Conservation (phyloP, 441 rosid species). For the Hura crepitans region DNA sequence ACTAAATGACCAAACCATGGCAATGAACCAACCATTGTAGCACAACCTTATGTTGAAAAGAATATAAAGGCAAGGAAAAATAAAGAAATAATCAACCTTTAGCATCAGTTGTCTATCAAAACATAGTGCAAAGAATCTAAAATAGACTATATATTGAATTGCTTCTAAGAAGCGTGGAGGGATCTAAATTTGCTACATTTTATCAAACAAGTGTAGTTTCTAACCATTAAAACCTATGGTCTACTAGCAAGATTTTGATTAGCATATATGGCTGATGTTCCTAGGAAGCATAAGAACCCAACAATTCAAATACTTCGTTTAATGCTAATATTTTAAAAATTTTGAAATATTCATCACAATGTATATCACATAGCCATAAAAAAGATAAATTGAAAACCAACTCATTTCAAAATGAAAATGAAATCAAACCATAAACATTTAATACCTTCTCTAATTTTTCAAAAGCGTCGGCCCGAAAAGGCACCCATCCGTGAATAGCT, state of each 20-base stretch:
- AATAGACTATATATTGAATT: neutral
- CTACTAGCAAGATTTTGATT: neutral
- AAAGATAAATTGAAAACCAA: neutral
- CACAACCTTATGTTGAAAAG: neutral
- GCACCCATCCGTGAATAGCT: conserved; percentile 82
- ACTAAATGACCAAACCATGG: conserved; percentile 15
- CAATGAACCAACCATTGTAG: conserved; percentile 5
- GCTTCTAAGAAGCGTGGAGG: neutral
- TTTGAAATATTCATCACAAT: neutral
- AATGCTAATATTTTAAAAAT: neutral
- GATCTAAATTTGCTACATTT: neutral
- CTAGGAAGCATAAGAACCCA: neutral
- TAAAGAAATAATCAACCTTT: neutral
- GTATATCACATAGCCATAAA: neutral
- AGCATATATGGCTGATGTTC: neutral
- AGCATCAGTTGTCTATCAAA: neutral
- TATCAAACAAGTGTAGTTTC: neutral
- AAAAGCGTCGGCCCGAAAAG: conserved; percentile 65
- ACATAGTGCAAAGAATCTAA: neutral
- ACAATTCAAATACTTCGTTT: neutral
- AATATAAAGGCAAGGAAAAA: neutral
- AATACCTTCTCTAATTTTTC: conserved; percentile 86
- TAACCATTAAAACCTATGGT: neutral
- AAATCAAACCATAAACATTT: neutral
- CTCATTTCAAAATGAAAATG: neutral